Percentiles rank a stretch among this genome's conserved stretches.
phyloP scores from a whole-genome alignment of 805 yeast species.

The Ogataea neopini region DNA sequence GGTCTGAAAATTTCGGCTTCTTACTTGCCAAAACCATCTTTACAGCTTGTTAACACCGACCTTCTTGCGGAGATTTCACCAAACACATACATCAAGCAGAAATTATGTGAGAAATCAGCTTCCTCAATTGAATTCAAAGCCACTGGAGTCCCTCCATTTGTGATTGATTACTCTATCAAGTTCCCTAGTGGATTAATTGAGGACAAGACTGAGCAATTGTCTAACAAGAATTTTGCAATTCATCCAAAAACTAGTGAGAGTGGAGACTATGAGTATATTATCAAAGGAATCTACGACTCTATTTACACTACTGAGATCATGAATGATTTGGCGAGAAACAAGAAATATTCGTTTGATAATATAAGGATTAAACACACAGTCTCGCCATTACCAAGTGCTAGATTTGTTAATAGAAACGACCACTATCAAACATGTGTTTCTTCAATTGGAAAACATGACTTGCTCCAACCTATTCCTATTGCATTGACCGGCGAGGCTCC shows the following conservation, averaged over 20 bases:
- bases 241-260: constrained; percentile 42
- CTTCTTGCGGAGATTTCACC: constrained; percentile 5
- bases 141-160: constrained; percentile 63
- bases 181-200: constrained; percentile 56
- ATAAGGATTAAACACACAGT: constrained; percentile 53
- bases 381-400: constrained; percentile 59
- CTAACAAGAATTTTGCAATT: constrained; percentile 40
- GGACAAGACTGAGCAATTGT: constrained; percentile 43
- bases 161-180: constrained; percentile 63
- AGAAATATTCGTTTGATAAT: constrained; percentile 30
- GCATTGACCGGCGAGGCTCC: constrained; percentile 62
- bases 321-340: constrained; percentile 25
- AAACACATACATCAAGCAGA: constrained; percentile 12
- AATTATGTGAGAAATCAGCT: constrained; percentile 29
- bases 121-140: constrained; percentile 41
- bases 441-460: constrained; percentile 23
- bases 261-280: constrained; percentile 64
- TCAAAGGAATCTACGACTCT: constrained; percentile 66
- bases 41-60: constrained; percentile 16
- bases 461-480: constrained; percentile 54
- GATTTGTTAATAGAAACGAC: constrained; percentile 20
- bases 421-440: constrained; percentile 34
- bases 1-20: constrained; percentile 25
- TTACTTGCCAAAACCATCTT: constrained; percentile 34
- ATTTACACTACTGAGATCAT: constrained; percentile 50